Conservation (phyloP, 1,284 basidiomycete genomes). For the Leucoagaricus sp. region DNA sequence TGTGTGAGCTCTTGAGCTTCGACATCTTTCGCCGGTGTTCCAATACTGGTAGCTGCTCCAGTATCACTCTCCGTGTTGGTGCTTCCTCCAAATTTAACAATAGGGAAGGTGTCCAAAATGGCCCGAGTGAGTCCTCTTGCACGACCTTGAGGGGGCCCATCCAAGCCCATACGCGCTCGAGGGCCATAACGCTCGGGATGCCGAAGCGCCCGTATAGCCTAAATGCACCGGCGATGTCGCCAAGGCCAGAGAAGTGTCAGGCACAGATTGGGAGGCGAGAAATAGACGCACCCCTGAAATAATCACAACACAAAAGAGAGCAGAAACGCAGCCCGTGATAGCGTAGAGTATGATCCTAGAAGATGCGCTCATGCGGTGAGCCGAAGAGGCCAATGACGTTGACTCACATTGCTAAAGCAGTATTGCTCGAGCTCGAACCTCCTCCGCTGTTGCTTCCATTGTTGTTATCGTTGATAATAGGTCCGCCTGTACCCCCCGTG, state of each 20-base stretch:
- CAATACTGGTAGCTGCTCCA: background rate
- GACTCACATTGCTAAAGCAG: slow-evolving; percentile 74
- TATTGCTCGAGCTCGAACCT: slow-evolving; percentile 39
- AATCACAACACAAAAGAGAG: slow-evolving; percentile 45
- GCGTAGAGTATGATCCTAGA: slow-evolving; percentile 83
- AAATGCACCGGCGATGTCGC: too few relatives aligned
- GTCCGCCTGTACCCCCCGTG: slow-evolving; percentile 35
- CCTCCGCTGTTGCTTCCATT: slow-evolving; percentile 17
- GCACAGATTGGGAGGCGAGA: background rate
- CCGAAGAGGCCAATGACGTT: background rate
- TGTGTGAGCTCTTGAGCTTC: slow-evolving; percentile 22
- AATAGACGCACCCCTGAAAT: slow-evolving; percentile 67
- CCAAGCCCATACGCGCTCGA: slow-evolving; percentile 49
- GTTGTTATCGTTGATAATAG: slow-evolving; percentile 18
- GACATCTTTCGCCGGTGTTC: background rate
- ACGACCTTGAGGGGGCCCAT: slow-evolving; percentile 60
- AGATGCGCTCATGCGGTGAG: slow-evolving; percentile 14
- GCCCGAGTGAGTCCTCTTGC: slow-evolving; percentile 84
- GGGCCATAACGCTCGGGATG: slow-evolving; percentile 93
- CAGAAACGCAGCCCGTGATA: slow-evolving; percentile 56
- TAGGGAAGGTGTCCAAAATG: slow-evolving; percentile 91
- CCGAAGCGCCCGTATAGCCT: slow-evolving; percentile 81
- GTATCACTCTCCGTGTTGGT: background rate
- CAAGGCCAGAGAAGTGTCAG: background rate
- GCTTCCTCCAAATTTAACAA: slow-evolving; percentile 76